phyloP scores from a whole-genome alignment of 345 rosid genomes.

The Geranium rotundifolium region DNA sequence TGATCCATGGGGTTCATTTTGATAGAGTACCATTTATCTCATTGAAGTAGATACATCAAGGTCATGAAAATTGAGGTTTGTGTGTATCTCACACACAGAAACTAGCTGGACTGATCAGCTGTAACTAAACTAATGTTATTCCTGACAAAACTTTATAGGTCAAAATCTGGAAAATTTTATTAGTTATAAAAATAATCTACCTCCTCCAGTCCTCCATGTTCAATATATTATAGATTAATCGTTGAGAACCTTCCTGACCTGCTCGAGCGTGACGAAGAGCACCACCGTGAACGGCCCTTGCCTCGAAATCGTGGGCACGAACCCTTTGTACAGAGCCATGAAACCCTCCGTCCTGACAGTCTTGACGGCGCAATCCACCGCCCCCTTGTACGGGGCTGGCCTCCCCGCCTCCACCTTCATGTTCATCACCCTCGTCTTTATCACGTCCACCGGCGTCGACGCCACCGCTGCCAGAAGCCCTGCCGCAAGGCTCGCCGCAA shows the following conservation, averaged over 20 bases:
- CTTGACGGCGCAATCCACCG: conserved; percentile 57
- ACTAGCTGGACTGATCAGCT: no score
- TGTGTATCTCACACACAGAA: no score
- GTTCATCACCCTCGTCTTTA: conserved; percentile 82
- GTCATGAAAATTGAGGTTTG: no score
- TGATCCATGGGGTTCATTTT: no score
- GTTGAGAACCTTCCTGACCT: conserved; percentile 51
- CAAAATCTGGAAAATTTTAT: no score
- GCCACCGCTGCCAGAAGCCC: conserved; percentile 75
- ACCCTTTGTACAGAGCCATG: conserved; percentile 62
- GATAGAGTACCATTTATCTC: no score
- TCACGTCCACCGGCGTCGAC: conserved; percentile 73
- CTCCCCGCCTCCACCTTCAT: conserved; percentile 57
- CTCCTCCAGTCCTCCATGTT: no score
- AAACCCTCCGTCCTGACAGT: conserved; percentile 55
- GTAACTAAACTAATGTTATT: no score
- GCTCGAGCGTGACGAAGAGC: conserved; percentile 72
- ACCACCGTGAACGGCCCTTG: conserved; percentile 79
- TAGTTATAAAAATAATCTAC: no score
- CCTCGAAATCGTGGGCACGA: conserved; percentile 65
- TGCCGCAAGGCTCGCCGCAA: conserved; percentile 59
- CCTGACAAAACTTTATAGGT: no score
- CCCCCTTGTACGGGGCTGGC: conserved; percentile 41
- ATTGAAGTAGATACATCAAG: no score
- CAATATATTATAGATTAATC: conserved; percentile 13